Evolutionary conservation across 2,329 filamentous ascomycete species (phyloP).

Genomic region (Diaporthe citriasiana): DNA sequence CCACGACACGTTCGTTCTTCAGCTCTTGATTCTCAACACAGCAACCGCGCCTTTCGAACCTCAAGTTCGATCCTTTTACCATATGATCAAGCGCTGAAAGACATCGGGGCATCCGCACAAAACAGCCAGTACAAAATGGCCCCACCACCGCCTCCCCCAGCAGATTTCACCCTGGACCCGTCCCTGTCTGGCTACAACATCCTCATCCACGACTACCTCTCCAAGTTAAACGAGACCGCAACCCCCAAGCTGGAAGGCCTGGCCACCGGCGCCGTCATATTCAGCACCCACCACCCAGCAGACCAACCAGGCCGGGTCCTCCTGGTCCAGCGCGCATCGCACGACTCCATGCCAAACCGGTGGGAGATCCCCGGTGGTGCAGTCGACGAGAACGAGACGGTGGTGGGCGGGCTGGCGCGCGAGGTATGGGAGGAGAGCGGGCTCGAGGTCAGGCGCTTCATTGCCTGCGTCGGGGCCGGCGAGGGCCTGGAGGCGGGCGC

Average conservation of each 20-base stretch:
- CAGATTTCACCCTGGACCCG: slow-evolving; percentile 46
- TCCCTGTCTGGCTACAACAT: slow-evolving; percentile 45
- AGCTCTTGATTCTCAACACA: neutral
- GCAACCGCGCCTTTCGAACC: no score
- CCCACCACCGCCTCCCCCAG: slow-evolving; percentile 38
- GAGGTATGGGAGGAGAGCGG: slow-evolving; percentile 61
- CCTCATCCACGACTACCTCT: slow-evolving; percentile 45
- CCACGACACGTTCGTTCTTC: neutral
- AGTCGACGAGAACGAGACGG: slow-evolving; percentile 54
- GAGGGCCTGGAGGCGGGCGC: slow-evolving; percentile 39
- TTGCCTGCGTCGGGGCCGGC: slow-evolving; percentile 36
- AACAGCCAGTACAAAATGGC: neutral
- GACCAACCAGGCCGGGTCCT: slow-evolving; percentile 49
- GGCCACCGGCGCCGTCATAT: slow-evolving; percentile 50
- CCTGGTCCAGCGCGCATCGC: slow-evolving; percentile 56
- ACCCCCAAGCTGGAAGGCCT: slow-evolving; percentile 41
- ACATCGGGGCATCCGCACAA: no score
- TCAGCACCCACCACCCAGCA: slow-evolving; percentile 43
- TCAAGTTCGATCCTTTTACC: neutral
- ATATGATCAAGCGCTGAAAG: neutral
- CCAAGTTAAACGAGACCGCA: slow-evolving; percentile 36
- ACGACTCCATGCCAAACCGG: slow-evolving; percentile 55
- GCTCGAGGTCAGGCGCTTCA: slow-evolving; percentile 49
- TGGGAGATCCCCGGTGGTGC: slow-evolving; percentile 61
- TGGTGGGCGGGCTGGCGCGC: slow-evolving; percentile 55